Evolutionary conservation across 2,329 filamentous ascomycete species (phyloP).

Genomic region (Paecilomyces fulvus): DNA sequence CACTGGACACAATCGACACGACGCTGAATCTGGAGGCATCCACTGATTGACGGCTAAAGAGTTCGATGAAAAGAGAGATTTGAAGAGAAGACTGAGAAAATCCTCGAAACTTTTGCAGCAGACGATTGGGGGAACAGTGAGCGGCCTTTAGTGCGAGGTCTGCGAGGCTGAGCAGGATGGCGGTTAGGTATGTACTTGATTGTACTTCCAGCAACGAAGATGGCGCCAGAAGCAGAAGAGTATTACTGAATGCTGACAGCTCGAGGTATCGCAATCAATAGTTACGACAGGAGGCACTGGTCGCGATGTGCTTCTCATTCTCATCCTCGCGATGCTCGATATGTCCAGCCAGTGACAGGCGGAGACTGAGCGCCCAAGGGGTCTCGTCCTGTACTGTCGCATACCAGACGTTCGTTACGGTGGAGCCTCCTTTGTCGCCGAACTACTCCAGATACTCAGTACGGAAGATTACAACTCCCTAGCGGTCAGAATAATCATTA

Average conservation of each 20-base stretch:
- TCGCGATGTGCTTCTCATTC: background rate
- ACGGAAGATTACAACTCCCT: too few species aligned
- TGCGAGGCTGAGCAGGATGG: background rate
- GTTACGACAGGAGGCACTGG: background rate
- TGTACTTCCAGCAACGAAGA: background rate
- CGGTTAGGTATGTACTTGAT: background rate
- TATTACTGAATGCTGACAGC: background rate
- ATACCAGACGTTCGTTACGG: background rate
- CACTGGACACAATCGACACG: background rate
- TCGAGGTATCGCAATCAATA: background rate
- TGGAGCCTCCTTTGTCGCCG: background rate
- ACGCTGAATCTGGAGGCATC: background rate
- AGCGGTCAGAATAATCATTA: too few species aligned
- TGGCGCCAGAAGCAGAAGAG: background rate
- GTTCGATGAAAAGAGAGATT: background rate
- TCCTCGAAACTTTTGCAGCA: background rate
- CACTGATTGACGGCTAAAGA: background rate
- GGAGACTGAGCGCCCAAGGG: background rate
- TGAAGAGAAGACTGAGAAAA: background rate
- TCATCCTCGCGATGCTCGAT: background rate
- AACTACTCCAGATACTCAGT: too few species aligned
- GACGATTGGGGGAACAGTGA: background rate
- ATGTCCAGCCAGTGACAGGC: background rate
- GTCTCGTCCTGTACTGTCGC: background rate
- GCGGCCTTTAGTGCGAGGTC: background rate